These are phyloP conservation scores for Fusarium praegraminearum DNA, from an alignment of 2,329 filamentous ascomycete species.

Conservation along the genomic window DNA sequence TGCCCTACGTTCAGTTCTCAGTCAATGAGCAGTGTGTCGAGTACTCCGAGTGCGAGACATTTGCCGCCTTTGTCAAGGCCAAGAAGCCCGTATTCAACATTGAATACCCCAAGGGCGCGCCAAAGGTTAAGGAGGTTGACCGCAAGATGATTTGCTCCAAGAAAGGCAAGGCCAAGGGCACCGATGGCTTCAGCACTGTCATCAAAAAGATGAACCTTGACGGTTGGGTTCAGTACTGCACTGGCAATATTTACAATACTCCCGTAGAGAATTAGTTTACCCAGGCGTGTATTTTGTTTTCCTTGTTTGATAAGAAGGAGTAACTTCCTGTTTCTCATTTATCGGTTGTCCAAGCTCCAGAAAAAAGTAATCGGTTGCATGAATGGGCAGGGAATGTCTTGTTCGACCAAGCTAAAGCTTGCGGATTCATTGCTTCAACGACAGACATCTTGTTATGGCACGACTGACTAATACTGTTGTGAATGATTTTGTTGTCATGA, in stretches of 20 bases:
- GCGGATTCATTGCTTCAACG: background rate
- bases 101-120: conserved; percentile 71
- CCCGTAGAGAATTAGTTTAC: conserved; percentile 25
- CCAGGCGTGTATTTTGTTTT: background rate
- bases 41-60: conserved; percentile 70
- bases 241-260: conserved; percentile 50
- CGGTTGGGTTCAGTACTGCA: conserved; percentile 71
- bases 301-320: background rate
- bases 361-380: too few relatives aligned
- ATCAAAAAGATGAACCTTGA: conserved; percentile 74
- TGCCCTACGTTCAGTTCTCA: conserved; percentile 69
- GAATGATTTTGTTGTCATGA: conserved; percentile 19
- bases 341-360: background rate
- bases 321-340: background rate
- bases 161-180: conserved; percentile 54
- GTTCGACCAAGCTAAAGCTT: background rate
- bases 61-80: conserved; percentile 67
- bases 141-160: conserved; percentile 59
- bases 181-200: conserved; percentile 69
- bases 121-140: conserved; percentile 51
- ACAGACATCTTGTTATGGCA: background rate
- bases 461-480: background rate
- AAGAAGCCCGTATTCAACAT: conserved; percentile 79
- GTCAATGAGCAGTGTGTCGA: conserved; percentile 78
- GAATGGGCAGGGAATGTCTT: background rate